Conservation (phyloP, 257 asterid species). For the Thymus mandschuricus region DNA sequence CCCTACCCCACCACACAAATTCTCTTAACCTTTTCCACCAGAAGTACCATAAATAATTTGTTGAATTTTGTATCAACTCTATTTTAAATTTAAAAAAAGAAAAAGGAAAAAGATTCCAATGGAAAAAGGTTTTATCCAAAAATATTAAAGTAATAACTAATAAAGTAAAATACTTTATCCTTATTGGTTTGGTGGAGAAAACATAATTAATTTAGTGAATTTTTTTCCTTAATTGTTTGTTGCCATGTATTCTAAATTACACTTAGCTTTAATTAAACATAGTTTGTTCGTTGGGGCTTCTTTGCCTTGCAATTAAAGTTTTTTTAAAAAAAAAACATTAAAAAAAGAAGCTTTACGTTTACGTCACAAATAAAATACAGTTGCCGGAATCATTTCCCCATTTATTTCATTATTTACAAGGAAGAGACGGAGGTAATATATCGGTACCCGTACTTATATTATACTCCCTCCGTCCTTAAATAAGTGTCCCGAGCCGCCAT, state of each 20-base stretch:
- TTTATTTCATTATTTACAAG: neutral
- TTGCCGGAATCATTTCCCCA: conserved; percentile 27
- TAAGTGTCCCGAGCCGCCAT: too few species aligned
- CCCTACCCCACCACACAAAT: neutral
- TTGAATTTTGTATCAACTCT: neutral
- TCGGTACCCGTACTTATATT: too few species aligned
- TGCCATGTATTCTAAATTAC: neutral
- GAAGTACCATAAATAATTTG: neutral
- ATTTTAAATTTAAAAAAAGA: neutral
- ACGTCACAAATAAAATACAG: conserved; percentile 32
- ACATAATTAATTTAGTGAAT: neutral
- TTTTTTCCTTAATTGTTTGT: neutral
- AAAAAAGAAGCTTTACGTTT: conserved; percentile 39
- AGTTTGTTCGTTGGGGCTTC: conserved; percentile 12
- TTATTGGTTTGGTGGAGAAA: neutral
- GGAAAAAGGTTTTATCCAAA: conserved; percentile 8
- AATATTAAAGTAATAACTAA: neutral
- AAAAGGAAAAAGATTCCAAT: neutral
- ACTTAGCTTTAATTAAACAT: conserved; percentile 3
- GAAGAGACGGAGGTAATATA: too few species aligned
- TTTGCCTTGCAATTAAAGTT: conserved; percentile 27
- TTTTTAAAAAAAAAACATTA: conserved; percentile 4
- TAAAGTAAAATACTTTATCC: neutral
- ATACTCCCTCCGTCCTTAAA: too few species aligned
- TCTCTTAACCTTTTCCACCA: neutral